Evolutionary conservation across 495 filamentous ascomycete genomes (phyloP).

Genomic region (Penicillium turbatum): DNA sequence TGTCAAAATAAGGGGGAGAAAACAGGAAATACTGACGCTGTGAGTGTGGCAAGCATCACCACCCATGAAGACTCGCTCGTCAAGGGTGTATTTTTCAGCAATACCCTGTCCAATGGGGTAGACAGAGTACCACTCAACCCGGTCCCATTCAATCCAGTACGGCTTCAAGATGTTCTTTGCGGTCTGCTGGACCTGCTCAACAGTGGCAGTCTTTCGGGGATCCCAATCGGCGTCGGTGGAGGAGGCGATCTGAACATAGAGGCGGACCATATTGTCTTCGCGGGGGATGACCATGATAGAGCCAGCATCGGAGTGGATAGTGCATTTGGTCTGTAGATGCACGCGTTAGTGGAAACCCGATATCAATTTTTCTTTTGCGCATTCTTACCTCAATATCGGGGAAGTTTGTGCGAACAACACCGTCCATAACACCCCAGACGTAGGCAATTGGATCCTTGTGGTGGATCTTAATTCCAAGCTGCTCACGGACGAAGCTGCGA

Average conservation of each 20-base stretch:
- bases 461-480: slow-evolving; percentile 54
- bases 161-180: slow-evolving; percentile 61
- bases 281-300: slow-evolving; percentile 77
- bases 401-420: slow-evolving; percentile 73
- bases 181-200: slow-evolving; percentile 56
- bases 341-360: slow-evolving; percentile 16
- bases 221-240: slow-evolving; percentile 57
- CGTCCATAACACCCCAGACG: slow-evolving; percentile 84
- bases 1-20: slow-evolving; percentile 11
- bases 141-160: slow-evolving; percentile 53
- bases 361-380: not conserved
- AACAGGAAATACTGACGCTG: slow-evolving; percentile 41
- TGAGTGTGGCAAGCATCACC: slow-evolving; percentile 65
- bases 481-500: slow-evolving; percentile 57
- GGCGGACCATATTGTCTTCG: slow-evolving; percentile 71
- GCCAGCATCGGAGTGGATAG: slow-evolving; percentile 60
- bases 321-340: slow-evolving; percentile 79
- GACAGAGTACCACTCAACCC: slow-evolving; percentile 58
- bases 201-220: slow-evolving; percentile 48
- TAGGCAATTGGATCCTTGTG: slow-evolving; percentile 62
- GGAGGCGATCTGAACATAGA: slow-evolving; percentile 71
- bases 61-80: slow-evolving; percentile 56
- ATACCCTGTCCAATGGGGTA: slow-evolving; percentile 63
- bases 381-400: slow-evolving; percentile 67
- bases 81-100: slow-evolving; percentile 55